A percentile compares a stretch with the other conserved stretches of the same genome.
These are phyloP conservation scores for Annulohypoxylon maeteangense DNA, from an alignment of 495 filamentous ascomycete genomes.

Conservation along the genomic window DNA sequence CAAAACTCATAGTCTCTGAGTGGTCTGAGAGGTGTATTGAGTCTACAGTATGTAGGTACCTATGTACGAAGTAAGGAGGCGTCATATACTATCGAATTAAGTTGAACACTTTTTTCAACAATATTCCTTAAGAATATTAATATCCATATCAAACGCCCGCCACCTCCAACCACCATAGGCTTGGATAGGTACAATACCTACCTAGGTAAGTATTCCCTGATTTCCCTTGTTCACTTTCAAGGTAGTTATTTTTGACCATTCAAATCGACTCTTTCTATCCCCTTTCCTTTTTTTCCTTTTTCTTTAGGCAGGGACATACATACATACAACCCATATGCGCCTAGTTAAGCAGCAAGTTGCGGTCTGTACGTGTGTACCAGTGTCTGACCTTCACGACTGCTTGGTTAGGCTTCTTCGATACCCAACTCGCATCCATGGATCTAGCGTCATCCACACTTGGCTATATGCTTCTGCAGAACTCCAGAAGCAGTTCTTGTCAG, in stretches of 20 bases:
- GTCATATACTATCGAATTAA: slow-evolving; percentile 17
- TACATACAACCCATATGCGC: not conserved
- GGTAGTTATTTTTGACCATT: not conserved
- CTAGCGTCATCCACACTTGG: slow-evolving; percentile 28
- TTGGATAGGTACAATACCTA: no score
- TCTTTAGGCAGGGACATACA: not conserved
- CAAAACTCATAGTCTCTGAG: not conserved
- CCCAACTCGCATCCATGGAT: slow-evolving; percentile 16
- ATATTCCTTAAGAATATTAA: not conserved
- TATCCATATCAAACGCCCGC: not conserved
- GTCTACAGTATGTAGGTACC: no score
- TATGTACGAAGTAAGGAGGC: slow-evolving; percentile 21
- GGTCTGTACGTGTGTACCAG: slow-evolving; percentile 22
- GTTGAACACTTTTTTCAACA: slow-evolving; percentile 1
- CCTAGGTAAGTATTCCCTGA: not conserved
- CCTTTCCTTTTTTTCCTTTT: not conserved
- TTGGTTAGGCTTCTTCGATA: slow-evolving; percentile 36
- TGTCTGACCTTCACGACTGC: slow-evolving; percentile 16
- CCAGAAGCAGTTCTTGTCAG: slow-evolving; percentile 22
- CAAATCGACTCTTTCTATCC: not conserved
- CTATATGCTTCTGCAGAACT: slow-evolving; percentile 22
- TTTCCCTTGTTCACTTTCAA: not conserved
- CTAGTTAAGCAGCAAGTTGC: slow-evolving; percentile 15
- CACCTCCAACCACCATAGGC: not conserved
- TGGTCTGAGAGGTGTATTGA: not conserved